Evolutionary conservation across 2,329 filamentous ascomycete genomes (phyloP), one percentile per base, ranked within the genome.

Genomic region (Cercospora sp.): DNA sequence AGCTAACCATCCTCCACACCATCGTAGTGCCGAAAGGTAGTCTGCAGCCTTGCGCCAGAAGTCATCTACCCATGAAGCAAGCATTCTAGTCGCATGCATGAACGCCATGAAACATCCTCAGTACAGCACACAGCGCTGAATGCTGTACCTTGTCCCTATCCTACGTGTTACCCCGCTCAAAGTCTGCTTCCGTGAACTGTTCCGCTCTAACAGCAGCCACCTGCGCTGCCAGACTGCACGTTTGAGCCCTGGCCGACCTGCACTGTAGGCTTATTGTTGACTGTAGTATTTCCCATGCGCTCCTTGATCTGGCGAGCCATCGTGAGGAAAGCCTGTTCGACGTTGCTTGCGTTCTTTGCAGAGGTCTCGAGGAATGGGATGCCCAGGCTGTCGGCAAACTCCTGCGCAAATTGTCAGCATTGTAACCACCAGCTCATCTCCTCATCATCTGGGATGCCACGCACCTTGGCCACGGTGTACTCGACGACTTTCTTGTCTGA

Each of bases 291-390:
- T 78, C 95, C 95, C 94, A 99, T 99, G 79, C 95, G 91, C 86
- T 98, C 94, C 89, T 99, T 99, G 86, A 99, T 99, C 84, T 99
- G 95, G 82, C 95, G 91, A 77, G 95, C 95, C 95, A 99, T 99
- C 81, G 95, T 99, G 84, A 99, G 84, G 90, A 99, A 99, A 79
- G 95, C 94, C 85, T 99, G 95, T 86, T 99, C 95, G 81, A 99
- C 95, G 82, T 99, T 99, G 84, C 92, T 97, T 74, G 95, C 94
- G 84, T 97, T 98, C 91, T 99, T 99, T 79, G 95, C 95, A 51
- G 95, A 99, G 18, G 95, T 99, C 88, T 99, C 95, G 80, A 99
- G 91, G 90, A 99, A 99, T 59, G 95, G 95, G 75, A 99, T 99
- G 78, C 94, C 94, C 75, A 99, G 88, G 86, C 93, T 96, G 87